Conservation (phyloP, 768 basidiomycete genomes). For the Lentinus tigrinus region DNA sequence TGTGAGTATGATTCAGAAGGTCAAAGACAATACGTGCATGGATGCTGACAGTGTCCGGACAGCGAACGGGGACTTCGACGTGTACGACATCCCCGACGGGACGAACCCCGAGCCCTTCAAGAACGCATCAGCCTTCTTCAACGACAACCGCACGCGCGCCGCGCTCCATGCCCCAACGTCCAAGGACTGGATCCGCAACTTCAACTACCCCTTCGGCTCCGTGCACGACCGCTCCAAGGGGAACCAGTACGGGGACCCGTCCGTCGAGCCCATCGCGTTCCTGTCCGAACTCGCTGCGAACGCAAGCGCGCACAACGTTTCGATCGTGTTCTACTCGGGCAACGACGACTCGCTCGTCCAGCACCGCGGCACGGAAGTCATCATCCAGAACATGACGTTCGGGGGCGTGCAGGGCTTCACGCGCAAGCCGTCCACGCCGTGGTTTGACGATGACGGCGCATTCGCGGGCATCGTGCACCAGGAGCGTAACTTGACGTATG, state of each 20-base stretch:
- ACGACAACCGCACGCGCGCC: constrained; percentile 53
- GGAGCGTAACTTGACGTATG: constrained; percentile 58
- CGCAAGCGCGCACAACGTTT: constrained; percentile 49
- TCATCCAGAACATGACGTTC: constrained; percentile 68
- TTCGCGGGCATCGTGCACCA: constrained; percentile 73
- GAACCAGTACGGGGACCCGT: constrained; percentile 17
- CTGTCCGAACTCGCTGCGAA: constrained; percentile 65
- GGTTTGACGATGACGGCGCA: constrained; percentile 56
- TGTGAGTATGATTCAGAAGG: constrained; percentile 10
- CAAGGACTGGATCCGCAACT: constrained; percentile 40
- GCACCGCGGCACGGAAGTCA: constrained; percentile 55
- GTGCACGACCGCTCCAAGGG: constrained; percentile 15
- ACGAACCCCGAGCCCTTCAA: constrained; percentile 44
- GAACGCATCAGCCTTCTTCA: constrained; percentile 60
- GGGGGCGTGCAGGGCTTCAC: constrained; percentile 78
- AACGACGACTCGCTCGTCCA: constrained; percentile 69
- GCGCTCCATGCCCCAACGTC: constrained; percentile 71
- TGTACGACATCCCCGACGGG: constrained; percentile 24
- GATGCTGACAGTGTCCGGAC: background rate
- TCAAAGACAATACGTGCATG: background rate
- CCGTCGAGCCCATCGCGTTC: constrained; percentile 51
- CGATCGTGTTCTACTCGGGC: constrained; percentile 60
- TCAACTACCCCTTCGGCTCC: constrained; percentile 38
- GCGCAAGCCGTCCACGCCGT: constrained; percentile 63
- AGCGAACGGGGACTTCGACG: constrained; percentile 20